Evolutionary conservation across 176 grass and related monocot genomes (phyloP).

Genomic region (Alloteropsis semialata): DNA sequence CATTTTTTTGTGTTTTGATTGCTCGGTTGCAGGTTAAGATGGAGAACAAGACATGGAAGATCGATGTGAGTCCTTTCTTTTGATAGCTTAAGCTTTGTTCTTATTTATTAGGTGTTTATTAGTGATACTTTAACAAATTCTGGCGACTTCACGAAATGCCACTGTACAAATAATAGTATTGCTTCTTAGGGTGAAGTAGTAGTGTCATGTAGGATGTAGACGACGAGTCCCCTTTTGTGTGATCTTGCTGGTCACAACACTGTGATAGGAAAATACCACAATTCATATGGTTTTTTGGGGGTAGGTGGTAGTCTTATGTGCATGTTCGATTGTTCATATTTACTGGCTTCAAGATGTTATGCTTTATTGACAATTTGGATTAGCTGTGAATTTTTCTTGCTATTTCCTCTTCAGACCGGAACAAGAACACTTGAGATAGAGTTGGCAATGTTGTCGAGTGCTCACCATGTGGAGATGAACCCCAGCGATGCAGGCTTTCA

Average conservation of each 20-base stretch:
- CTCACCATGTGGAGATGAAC: constrained; percentile 91
- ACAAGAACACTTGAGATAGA: constrained; percentile 83
- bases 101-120: not conserved
- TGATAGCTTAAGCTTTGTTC: not conserved
- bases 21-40: constrained; percentile 72
- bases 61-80: constrained; percentile 64
- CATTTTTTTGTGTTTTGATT: not conserved
- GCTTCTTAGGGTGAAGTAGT: not conserved
- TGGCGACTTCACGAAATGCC: not conserved
- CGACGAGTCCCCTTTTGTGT: not conserved
- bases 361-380: not conserved
- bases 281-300: not conserved
- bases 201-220: not conserved
- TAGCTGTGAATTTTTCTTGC: not conserved
- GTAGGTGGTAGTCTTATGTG: not conserved
- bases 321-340: not conserved
- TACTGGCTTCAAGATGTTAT: not conserved
- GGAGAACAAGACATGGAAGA: constrained; percentile 98
- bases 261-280: not conserved
- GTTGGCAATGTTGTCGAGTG: constrained; percentile 69
- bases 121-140: not conserved
- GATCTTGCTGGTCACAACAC: not conserved
- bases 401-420: constrained; percentile 60
- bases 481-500: constrained; percentile 98
- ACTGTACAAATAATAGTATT: not conserved